phyloP scores from a whole-genome alignment of 768 basidiomycete species.

The Asterophora lycoperdoides region DNA sequence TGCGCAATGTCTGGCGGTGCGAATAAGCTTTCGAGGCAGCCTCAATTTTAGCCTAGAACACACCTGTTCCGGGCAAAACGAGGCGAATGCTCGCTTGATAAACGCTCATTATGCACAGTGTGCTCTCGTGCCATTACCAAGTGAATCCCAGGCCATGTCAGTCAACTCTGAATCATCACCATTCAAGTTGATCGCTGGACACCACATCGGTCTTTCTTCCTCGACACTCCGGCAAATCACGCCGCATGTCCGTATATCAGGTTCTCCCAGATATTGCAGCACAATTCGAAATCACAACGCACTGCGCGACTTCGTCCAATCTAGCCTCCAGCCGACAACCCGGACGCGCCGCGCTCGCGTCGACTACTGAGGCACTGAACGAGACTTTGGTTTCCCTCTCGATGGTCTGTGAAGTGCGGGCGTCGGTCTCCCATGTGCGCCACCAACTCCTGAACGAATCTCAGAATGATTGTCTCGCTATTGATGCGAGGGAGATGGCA shows the following conservation, averaged over 20 bases:
- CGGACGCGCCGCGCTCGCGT: constrained; percentile 1
- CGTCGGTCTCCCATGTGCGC: neutral
- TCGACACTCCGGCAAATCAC: neutral
- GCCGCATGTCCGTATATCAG: neutral
- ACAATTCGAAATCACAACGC: neutral
- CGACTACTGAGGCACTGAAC: neutral
- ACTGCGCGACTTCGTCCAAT: constrained; percentile 1
- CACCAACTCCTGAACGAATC: neutral
- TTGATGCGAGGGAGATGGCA: neutral
- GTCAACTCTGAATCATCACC: constrained; percentile 1
- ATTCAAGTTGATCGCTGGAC: neutral
- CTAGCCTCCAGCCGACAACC: constrained; percentile 2
- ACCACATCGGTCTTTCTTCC: neutral
- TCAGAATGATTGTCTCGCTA: neutral
- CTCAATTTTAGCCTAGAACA: too few species aligned
- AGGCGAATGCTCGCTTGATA: too few species aligned
- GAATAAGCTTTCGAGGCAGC: too few species aligned
- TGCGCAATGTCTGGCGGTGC: too few species aligned
- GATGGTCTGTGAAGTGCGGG: neutral
- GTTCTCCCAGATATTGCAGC: neutral
- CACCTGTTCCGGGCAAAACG: too few species aligned
- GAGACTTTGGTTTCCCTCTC: constrained; percentile 1
- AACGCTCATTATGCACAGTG: too few species aligned
- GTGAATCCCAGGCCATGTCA: neutral
- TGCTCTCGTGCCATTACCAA: too few species aligned